Base-by-base conservation (phyloP, 2,329 filamentous ascomycete species). In the Alternaria infectoria region DNA sequence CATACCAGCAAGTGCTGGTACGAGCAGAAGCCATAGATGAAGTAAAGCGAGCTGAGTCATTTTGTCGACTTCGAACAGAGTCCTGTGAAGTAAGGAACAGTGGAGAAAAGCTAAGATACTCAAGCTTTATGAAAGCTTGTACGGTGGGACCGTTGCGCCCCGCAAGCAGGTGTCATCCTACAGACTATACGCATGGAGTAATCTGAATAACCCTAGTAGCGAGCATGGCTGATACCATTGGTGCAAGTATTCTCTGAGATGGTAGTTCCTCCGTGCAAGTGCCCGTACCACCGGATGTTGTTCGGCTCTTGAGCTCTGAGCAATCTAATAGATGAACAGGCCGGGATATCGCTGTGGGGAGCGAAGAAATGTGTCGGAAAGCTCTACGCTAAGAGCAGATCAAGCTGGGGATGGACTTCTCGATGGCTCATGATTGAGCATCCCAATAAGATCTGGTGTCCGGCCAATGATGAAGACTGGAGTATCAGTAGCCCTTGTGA, bases 1-100 rank as follows among this genome's bases (percentile, higher is more conserved):
- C 70, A 74, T 74, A 19, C 59, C 72, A 43, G 65, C 70, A 9
- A 67, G 32, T 7, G 58, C 67, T 50, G 62, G 54, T 3, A 49
- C 49, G 8, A 49, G 55, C 5, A 69, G 25, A 21, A 67, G 59
- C 46, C 64, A 54, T 51, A 70, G 30, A 28, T 59, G 65, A 12
- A 64, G 30, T 4, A 62, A n/a, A 6, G 3, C 50, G 28, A 46
- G 25, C 8, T 68, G 44, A 13, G 66, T 32, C 67, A 72, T 73
- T 23, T 17, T 67, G 13, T 13, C n/a, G 12, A 46, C 15, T 15
- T 23, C 44, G 21, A 43, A 36, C 25, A 47, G 47, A 57, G 55
- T 40, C 57, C 54, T 44, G 44, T 30, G 45, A 23, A 51, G 23
- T 54, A 50, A 26, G 28, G 26, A n/a, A 19, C 12, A 30, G 26